Conservation (phyloP, 106 monocot species). For the Apostasia ramifera region DNA sequence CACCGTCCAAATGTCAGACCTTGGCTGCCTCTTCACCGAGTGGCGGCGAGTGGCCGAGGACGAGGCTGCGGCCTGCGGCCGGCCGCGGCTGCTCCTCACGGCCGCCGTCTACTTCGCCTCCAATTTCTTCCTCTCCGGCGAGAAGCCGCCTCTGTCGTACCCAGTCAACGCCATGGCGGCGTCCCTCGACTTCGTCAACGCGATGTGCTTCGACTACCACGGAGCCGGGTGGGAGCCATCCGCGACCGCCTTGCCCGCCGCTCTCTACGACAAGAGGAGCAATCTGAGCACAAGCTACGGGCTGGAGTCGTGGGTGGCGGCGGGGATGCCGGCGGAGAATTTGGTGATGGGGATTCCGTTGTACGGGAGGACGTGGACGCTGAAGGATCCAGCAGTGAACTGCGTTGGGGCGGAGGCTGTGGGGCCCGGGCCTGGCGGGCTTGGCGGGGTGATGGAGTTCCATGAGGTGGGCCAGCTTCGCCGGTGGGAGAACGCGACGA, state of each 20-base stretch:
- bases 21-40: conserved; percentile 14
- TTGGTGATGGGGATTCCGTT: conserved; percentile 32
- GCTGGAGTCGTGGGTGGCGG: conserved; percentile 19
- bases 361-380: conserved; percentile 29
- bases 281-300: conserved; percentile 35
- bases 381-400: conserved; percentile 21
- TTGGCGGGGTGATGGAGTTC: conserved; percentile 11
- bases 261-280: conserved; percentile 18
- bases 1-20: conserved; percentile 5
- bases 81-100: conserved; percentile 15
- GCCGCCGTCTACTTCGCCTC: conserved; percentile 29
- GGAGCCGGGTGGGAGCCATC: conserved; percentile 27
- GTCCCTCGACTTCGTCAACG: conserved; percentile 22
- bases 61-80: background rate
- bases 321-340: conserved; percentile 20
- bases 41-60: conserved; percentile 13
- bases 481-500: background rate
- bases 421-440: conserved; percentile 13
- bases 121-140: conserved; percentile 6
- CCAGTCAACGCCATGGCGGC: conserved; percentile 11
- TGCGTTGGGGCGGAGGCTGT: conserved; percentile 36
- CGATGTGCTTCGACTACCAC: conserved; percentile 41
- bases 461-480: conserved; percentile 10
- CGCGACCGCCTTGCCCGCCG: conserved; percentile 21
- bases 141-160: conserved; percentile 6